phyloP scores from a whole-genome alignment of 1,284 basidiomycete species.

The Athelia psychrophila region DNA sequence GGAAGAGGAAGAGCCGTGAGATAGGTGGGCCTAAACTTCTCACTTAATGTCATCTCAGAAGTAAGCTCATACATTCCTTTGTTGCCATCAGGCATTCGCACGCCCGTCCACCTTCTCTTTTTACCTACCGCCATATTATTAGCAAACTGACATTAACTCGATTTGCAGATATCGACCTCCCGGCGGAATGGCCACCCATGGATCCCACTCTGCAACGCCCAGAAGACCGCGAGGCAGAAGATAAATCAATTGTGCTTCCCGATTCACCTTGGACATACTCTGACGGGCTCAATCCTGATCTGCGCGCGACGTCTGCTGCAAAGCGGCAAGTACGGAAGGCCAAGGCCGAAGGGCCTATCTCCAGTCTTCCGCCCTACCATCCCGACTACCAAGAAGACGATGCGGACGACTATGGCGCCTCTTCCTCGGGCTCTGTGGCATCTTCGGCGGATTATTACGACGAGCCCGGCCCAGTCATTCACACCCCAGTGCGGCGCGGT shows the following conservation, averaged over 20 bases:
- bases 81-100: not conserved
- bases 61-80: not conserved
- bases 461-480: slow-evolving; percentile 16
- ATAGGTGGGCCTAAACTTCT: not conserved
- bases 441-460: slow-evolving; percentile 38
- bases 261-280: slow-evolving; percentile 84
- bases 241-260: slow-evolving; percentile 45
- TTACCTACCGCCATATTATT: no score
- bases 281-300: slow-evolving; percentile 71
- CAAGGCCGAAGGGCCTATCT: slow-evolving; percentile 28
- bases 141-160: no score
- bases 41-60: not conserved
- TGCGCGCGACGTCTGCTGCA: slow-evolving; percentile 58
- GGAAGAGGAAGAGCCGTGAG: slow-evolving; percentile 7
- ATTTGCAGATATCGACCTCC: no score
- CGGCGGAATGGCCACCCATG: slow-evolving; percentile 54
- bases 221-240: slow-evolving; percentile 23
- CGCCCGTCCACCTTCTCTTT: no score
- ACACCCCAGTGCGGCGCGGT: slow-evolving; percentile 49
- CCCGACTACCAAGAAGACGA: slow-evolving; percentile 55
- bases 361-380: slow-evolving; percentile 69
- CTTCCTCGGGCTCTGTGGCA: slow-evolving; percentile 28
- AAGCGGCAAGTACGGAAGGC: slow-evolving; percentile 11
- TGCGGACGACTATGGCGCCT: slow-evolving; percentile 17
- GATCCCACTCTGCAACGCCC: slow-evolving; percentile 42